These are phyloP conservation scores for Capronia coronata DNA, from an alignment of 2,329 filamentous ascomycete species.

Conservation along the genomic window DNA sequence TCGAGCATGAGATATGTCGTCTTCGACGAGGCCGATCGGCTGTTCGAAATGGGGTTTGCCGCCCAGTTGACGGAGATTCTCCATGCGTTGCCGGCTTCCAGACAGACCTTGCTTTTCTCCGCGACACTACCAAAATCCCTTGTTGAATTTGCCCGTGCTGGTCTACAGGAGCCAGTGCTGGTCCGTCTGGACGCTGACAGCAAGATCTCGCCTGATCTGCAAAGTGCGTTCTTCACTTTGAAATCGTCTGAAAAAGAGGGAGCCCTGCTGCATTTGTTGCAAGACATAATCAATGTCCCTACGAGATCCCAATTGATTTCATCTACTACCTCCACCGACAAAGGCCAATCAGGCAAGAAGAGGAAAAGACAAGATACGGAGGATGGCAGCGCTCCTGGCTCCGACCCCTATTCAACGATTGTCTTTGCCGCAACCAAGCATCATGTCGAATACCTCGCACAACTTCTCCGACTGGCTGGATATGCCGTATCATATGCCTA, in stretches of 20 bases:
- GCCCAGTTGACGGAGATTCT: slow-evolving; percentile 89
- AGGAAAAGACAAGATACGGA: slow-evolving; percentile 47
- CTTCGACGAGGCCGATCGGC: slow-evolving; percentile 91
- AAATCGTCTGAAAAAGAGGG: slow-evolving; percentile 94
- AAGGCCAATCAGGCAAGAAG: slow-evolving; percentile 39
- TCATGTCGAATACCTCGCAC: slow-evolving; percentile 87
- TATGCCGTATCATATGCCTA: slow-evolving; percentile 93
- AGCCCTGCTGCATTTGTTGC: slow-evolving; percentile 77
- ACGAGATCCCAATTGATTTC: slow-evolving; percentile 41
- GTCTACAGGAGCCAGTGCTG: slow-evolving; percentile 83
- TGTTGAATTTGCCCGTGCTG: slow-evolving; percentile 91
- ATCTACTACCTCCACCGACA: slow-evolving; percentile 48
- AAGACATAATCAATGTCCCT: slow-evolving; percentile 90
- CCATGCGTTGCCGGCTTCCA: slow-evolving; percentile 70
- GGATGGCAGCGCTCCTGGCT: slow-evolving; percentile 37
- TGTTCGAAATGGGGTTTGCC: slow-evolving; percentile 98
- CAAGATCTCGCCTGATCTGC: slow-evolving; percentile 92
- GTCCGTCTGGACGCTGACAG: slow-evolving; percentile 88
- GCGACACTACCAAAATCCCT: slow-evolving; percentile 89
- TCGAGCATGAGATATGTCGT: slow-evolving; percentile 89
- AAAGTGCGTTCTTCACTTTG: slow-evolving; percentile 89
- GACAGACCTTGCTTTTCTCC: slow-evolving; percentile 91
- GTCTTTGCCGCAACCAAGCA: slow-evolving; percentile 94
- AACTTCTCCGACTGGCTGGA: slow-evolving; percentile 70
- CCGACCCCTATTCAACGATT: slow-evolving; percentile 84